phyloP scores from a whole-genome alignment of 225 moss, liverwort and hornwort genomes.

The Antitrichia curtipendula region DNA sequence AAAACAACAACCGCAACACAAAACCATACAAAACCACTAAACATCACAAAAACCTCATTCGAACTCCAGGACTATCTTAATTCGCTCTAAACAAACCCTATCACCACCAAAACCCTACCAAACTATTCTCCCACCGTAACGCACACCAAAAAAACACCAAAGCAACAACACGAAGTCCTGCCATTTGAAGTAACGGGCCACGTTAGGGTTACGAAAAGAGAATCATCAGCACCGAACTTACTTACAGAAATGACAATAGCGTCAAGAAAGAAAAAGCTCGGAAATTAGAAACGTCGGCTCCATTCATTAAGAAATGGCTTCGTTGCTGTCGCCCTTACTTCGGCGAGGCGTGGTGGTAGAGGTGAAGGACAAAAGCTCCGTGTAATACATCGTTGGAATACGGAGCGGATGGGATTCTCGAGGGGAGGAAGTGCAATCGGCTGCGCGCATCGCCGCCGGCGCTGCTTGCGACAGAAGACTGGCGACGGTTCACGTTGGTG shows the following conservation, averaged over 20 bases:
- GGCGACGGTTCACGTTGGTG: neutral
- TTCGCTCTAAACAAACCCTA: neutral
- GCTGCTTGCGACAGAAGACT: neutral
- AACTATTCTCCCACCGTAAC: neutral
- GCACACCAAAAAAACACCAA: neutral
- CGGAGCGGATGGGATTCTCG: neutral
- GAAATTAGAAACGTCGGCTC: neutral
- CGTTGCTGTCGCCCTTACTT: neutral
- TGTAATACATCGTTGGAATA: neutral
- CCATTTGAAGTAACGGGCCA: neutral
- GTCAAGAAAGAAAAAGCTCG: conserved; percentile 2
- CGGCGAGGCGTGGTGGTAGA: neutral
- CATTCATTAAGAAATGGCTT: neutral
- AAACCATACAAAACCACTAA: neutral
- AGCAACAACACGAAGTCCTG: neutral
- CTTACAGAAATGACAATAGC: neutral
- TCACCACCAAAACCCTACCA: neutral
- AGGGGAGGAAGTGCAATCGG: neutral
- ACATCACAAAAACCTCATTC: neutral
- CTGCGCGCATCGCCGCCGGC: neutral
- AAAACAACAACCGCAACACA: neutral
- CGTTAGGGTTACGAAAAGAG: neutral
- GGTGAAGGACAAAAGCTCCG: neutral
- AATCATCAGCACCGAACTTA: neutral
- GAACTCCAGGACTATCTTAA: neutral